These are phyloP conservation scores for Cinnamomum chago DNA, from an alignment of 164 flowering plant species.

Conservation along the genomic window DNA sequence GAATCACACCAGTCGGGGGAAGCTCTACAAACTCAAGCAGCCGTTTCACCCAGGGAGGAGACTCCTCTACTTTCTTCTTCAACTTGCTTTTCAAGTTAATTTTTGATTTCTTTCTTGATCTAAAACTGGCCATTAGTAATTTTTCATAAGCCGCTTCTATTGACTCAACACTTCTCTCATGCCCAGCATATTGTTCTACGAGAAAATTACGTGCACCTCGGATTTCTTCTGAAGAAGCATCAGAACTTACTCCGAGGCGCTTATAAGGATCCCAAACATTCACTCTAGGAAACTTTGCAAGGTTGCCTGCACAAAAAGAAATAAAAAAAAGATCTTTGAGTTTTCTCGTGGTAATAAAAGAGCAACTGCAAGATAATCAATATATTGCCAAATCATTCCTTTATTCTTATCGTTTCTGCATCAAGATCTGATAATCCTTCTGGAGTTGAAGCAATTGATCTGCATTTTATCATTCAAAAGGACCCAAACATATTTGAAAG, in stretches of 20 bases:
- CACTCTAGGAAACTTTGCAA: constrained; percentile 58
- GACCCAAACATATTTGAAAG: no score
- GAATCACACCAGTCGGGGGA: constrained; percentile 67
- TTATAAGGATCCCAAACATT: constrained; percentile 86
- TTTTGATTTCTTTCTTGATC: constrained; percentile 70
- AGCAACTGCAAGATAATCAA: not conserved
- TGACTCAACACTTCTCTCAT: constrained; percentile 89
- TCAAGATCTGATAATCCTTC: no score
- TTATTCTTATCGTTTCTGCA: no score
- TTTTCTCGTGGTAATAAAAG: not conserved
- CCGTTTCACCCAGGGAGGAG: constrained; percentile 89
- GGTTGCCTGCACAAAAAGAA: constrained; percentile 34
- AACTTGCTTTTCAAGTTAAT: constrained; percentile 82
- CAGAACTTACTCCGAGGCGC: constrained; percentile 68
- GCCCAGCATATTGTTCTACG: constrained; percentile 70
- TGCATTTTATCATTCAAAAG: no score
- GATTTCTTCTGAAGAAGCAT: constrained; percentile 91
- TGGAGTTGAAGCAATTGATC: no score
- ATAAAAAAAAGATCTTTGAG: not conserved
- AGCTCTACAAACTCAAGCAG: constrained; percentile 70
- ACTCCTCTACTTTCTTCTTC: constrained; percentile 87
- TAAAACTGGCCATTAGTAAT: constrained; percentile 71
- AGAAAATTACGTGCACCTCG: constrained; percentile 94
- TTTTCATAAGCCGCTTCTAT: constrained; percentile 96
- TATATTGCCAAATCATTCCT: no score